Base-by-base conservation (phyloP, 2,329 filamentous ascomycete genomes). In the Ophiocordyceps australis region DNA sequence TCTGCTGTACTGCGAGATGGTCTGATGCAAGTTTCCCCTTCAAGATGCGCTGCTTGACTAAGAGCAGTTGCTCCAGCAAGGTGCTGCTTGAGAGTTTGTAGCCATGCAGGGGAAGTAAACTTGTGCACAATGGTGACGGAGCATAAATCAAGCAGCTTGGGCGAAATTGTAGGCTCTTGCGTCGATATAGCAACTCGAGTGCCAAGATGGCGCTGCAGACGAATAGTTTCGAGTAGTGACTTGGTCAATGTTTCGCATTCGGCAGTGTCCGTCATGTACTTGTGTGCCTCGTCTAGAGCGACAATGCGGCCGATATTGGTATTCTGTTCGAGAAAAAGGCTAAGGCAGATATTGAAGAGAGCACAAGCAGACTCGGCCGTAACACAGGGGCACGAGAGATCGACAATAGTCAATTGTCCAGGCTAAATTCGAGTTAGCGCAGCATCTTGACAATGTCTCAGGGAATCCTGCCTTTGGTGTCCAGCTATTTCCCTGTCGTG, bases 201-300 rank as follows among this genome's bases (percentile, higher is more conserved):
- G 1, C 62, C 77, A 1, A 71, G 47, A 39, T 86, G 79, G 0
- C 77, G 68, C 44, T 86, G 77, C 12, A 74, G 55, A 0, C 78
- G 64, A 34, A 86, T 74, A 0, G 65, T 62, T 0, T 57, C 54
- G 0, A 80, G 52, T 0, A 85, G 52, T 0, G 57, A 56, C 5
- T 74, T 57, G 0, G 74, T 82, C 16, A 85, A 56, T 0, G 51
- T 52, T 3, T 50, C 42, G 2, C 65, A 63, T 21, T 73, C 68
- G 1, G 55, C 43, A 0, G 62, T 61, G 7, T 38, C 33, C 9
- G 59, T 64, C 61, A 81, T 70, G 41, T 73, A 81, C 49, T 83
- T 83, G 41, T 89, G 79, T 0, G 79, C 79, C 41, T 86, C 77
- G 33, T 86, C 78, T 0, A 85, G 52, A 0, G 74, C 75, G 10